Percentiles rank a stretch among this genome's conserved stretches.
phyloP scores from a whole-genome alignment of 1,284 basidiomycete genomes.

The Pyrrhoderma lamaoense region DNA sequence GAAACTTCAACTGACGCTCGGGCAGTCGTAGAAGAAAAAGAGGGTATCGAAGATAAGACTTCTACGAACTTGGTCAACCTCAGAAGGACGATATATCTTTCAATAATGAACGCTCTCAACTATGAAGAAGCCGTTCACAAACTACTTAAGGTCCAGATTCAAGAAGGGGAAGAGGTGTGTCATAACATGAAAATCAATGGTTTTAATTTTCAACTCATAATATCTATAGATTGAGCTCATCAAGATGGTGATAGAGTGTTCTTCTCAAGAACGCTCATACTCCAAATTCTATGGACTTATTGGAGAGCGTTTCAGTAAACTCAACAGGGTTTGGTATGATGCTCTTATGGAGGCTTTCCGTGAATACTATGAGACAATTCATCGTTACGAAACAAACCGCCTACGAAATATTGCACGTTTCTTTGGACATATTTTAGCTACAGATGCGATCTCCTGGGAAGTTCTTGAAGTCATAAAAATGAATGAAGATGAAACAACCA shows the following conservation, averaged over 20 bases:
- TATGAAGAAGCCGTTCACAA: constrained; percentile 99
- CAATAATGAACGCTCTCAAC: constrained; percentile 97
- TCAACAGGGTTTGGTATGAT: constrained; percentile 92
- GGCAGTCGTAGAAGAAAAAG: constrained; percentile 60
- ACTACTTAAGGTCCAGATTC: constrained; percentile 86
- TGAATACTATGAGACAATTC: constrained; percentile 93
- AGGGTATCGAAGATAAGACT: constrained; percentile 91
- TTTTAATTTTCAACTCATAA: neutral
- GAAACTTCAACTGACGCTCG: constrained; percentile 12
- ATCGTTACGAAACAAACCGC: constrained; percentile 98
- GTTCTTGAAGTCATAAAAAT: constrained; percentile 82
- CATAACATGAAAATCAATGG: neutral
- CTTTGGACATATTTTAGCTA: constrained; percentile 85
- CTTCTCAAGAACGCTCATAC: constrained; percentile 97
- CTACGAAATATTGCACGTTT: constrained; percentile 95
- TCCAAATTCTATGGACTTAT: constrained; percentile 94
- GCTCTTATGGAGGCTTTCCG: constrained; percentile 82
- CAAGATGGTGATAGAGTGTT: constrained; percentile 99
- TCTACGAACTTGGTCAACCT: constrained; percentile 96
- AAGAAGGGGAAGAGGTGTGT: constrained; percentile 84
- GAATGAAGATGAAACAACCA: constrained; percentile 97
- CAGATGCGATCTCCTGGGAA: constrained; percentile 87
- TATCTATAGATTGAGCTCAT: constrained; percentile 75
- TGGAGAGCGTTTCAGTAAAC: constrained; percentile 93
- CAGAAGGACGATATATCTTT: constrained; percentile 90